Percentiles rank a stretch among this genome's conserved stretches.
Conservation (phyloP, 1,139 yeast genomes). For the Barnettozyma hawaiiensis region DNA sequence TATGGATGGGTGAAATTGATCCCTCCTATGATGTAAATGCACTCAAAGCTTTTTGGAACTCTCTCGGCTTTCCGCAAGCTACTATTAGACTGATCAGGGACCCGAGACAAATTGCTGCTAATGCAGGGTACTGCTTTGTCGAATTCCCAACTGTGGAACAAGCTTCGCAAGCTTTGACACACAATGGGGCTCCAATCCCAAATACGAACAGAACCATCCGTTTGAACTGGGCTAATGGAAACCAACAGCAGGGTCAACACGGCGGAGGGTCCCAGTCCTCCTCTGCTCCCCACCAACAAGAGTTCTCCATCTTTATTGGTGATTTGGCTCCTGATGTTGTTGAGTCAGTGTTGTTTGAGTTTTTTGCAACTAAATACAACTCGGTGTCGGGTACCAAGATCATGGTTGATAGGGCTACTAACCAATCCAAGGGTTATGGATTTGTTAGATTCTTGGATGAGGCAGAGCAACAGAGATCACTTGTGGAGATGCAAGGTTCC, state of each 20-base stretch:
- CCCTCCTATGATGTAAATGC: slow-evolving; percentile 75
- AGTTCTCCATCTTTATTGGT: slow-evolving; percentile 78
- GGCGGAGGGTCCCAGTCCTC: too few relatives aligned
- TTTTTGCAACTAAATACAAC: slow-evolving; percentile 65
- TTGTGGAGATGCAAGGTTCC: slow-evolving; percentile 77
- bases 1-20: slow-evolving; percentile 97
- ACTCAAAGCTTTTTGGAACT: slow-evolving; percentile 63
- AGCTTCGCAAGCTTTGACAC: slow-evolving; percentile 64
- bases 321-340: slow-evolving; percentile 75
- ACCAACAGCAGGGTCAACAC: slow-evolving; percentile 5
- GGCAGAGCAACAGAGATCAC: slow-evolving; percentile 69
- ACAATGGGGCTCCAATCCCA: slow-evolving; percentile 69
- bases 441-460: slow-evolving; percentile 78
- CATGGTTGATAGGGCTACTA: slow-evolving; percentile 75
- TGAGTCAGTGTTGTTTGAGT: slow-evolving; percentile 61
- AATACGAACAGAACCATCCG: slow-evolving; percentile 55
- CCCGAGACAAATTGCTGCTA: slow-evolving; percentile 32
- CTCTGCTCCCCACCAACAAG: slow-evolving; percentile 12
- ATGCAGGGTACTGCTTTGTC: slow-evolving; percentile 82
- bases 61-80: slow-evolving; percentile 43
- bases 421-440: slow-evolving; percentile 81
- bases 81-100: slow-evolving; percentile 57
- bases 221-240: slow-evolving; percentile 85
- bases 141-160: slow-evolving; percentile 64
- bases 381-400: slow-evolving; percentile 82